Evolutionary conservation across 2,329 filamentous ascomycete genomes (phyloP).

Genomic region (Sporothrix curviconia): DNA sequence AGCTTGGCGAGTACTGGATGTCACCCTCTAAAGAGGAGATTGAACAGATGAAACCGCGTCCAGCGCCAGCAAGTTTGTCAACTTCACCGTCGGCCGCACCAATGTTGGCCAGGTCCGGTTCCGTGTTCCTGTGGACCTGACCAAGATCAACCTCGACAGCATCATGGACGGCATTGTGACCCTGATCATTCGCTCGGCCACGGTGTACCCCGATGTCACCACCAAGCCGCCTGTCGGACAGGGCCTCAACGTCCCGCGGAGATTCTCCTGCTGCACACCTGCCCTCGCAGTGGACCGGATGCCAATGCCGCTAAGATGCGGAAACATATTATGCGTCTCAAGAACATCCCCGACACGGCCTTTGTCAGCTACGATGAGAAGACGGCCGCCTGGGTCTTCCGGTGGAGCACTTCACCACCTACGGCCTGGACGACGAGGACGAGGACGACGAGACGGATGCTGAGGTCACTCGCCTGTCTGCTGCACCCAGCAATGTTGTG

Average conservation of each 20-base stretch:
- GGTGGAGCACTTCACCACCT: constrained; percentile 97
- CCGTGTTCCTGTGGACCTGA: constrained; percentile 75
- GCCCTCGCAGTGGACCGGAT: constrained; percentile 67
- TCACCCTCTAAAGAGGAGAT: constrained; percentile 68
- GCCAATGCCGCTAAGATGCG: constrained; percentile 40
- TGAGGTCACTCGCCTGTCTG: constrained; percentile 36
- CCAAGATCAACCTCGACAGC: constrained; percentile 69
- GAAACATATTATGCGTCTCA: constrained; percentile 78
- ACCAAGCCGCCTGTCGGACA: constrained; percentile 80
- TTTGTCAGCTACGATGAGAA: constrained; percentile 75
- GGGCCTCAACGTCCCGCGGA: constrained; percentile 82
- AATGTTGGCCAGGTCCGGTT: constrained; percentile 79
- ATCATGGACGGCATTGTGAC: constrained; percentile 70
- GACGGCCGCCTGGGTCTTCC: constrained; percentile 84
- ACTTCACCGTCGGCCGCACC: constrained; percentile 76
- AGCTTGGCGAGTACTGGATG: constrained; percentile 75
- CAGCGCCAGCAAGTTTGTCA: constrained; percentile 67
- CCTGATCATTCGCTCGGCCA: constrained; percentile 70
- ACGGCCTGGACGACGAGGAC: constrained; percentile 77
- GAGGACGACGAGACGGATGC: constrained; percentile 65
- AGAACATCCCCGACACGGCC: constrained; percentile 69
- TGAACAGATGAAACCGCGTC: constrained; percentile 68
- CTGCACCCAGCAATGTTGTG: constrained; percentile 25
- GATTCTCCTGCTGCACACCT: constrained; percentile 87
- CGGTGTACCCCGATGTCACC: constrained; percentile 71